Base-by-base conservation (phyloP, 208 protist species). In the Herpetomonas samuelpessoai region DNA sequence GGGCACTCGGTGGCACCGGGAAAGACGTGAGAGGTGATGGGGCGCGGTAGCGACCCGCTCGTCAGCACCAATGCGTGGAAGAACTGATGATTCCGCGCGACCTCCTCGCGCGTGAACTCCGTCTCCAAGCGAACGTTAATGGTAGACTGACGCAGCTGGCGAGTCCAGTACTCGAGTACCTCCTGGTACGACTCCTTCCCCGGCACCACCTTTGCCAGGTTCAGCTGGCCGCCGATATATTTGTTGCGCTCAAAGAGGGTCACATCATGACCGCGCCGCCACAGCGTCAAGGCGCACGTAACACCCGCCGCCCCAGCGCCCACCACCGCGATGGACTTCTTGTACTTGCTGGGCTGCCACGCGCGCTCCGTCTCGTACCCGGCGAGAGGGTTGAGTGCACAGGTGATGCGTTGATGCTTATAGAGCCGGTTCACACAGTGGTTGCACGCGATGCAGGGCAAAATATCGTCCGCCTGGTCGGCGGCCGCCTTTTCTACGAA, bases 371-470 rank as follows among this genome's bases (percentile, higher is more conserved):
- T 68, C 77, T 97, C 95, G 68, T 95, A 92, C 22, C 95, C 88
- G 29, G 81, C 76, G 62, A 88, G 75, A 16, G 96, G 92, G 68
- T 98, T 98, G 35, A 98, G 64, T 10, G 93, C 90, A 68, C 95
- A 98, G 0, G 85, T 93, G 19, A 93, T 71, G 29, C 84, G 76
- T 62, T 96, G 85, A 48, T 87, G 68, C 54, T 81, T 83, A 73
- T 97, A 98, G 27, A 95, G 74, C 14, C 94, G 86, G 64, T 97
- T 92, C 6, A 98, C 71, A 50, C 96, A 98, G 70, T 98, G 96
- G 57, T 97, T 98, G 74, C 96, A 98, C 12, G 75, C 96, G 57
- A 98, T 98, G 74, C 96, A 98, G 0, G 89, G 94, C 44, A 96
- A 73, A 53, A 95, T 96, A 44, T 89, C 79, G 4, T 83, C 77